phyloP scores from a whole-genome alignment of 106 monocot species.

The Dendrobium chrysotoxum region DNA sequence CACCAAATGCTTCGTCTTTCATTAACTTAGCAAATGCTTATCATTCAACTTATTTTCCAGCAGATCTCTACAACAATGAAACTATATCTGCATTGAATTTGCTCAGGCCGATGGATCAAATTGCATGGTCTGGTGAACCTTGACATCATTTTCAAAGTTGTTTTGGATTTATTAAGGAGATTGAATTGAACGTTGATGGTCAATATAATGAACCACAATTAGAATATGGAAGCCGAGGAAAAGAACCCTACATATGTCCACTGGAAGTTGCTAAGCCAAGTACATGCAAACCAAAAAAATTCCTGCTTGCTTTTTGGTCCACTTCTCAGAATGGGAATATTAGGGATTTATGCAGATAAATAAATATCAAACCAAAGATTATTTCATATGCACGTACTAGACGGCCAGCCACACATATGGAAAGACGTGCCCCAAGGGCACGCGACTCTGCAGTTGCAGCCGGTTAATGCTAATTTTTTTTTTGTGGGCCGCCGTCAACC shows the following conservation, averaged over 20 bases:
- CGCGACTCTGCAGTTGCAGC: too few species aligned
- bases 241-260: not conserved
- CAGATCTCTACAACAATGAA: constrained; percentile 29
- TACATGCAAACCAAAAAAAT: constrained; percentile 15
- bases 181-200: constrained; percentile 11
- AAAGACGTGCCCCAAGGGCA: too few species aligned
- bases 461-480: too few species aligned
- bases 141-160: not conserved
- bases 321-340: constrained; percentile 40
- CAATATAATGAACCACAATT: not conserved
- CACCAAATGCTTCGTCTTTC: constrained; percentile 9
- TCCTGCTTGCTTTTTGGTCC: constrained; percentile 34
- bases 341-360: too few species aligned
- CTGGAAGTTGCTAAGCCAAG: constrained; percentile 1
- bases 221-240: not conserved
- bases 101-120: constrained; percentile 65
- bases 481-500: too few species aligned
- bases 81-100: constrained; percentile 67
- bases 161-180: constrained; percentile 7
- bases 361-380: too few species aligned
- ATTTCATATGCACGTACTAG: too few species aligned
- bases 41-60: constrained; percentile 7
- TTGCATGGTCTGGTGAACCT: constrained; percentile 25
- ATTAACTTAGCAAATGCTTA: constrained; percentile 3
- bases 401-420: too few species aligned